Conservation (phyloP, 768 basidiomycete species). For the Psilocybe cyanescens region DNA sequence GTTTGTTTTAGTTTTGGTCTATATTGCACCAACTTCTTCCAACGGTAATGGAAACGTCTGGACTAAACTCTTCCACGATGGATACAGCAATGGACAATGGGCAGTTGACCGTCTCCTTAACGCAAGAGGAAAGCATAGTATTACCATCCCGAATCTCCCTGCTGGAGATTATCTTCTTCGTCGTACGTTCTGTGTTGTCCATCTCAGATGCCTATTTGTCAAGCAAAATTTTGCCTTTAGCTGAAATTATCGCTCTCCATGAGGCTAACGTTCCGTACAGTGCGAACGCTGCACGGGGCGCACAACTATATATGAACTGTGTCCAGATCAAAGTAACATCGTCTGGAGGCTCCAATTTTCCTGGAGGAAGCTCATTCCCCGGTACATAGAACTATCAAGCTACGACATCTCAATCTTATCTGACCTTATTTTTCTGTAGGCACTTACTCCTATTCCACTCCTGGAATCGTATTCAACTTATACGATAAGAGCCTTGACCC, state of each 20-base stretch:
- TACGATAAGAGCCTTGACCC: constrained; percentile 25
- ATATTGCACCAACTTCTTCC: constrained; percentile 32
- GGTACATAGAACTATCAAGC: constrained; percentile 16
- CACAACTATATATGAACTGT: constrained; percentile 55
- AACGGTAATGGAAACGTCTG: constrained; percentile 34
- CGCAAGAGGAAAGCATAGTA: constrained; percentile 34
- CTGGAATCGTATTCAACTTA: constrained; percentile 37
- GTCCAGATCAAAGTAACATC: constrained; percentile 47
- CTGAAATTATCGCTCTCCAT: constrained; percentile 38
- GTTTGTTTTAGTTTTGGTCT: constrained; percentile 30
- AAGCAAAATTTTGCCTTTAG: constrained; percentile 39
- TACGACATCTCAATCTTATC: neutral
- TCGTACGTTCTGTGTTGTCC: constrained; percentile 19
- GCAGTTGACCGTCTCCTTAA: constrained; percentile 35
- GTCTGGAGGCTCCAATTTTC: constrained; percentile 26
- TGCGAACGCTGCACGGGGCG: constrained; percentile 40
- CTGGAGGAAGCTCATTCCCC: constrained; percentile 33
- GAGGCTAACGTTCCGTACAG: constrained; percentile 34
- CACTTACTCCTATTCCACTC: constrained; percentile 31
- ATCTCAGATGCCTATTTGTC: neutral
- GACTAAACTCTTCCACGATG: constrained; percentile 37
- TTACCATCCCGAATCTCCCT: constrained; percentile 36
- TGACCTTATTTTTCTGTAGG: constrained; percentile 10
- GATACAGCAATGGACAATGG: constrained; percentile 29
- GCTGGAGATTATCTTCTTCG: constrained; percentile 39